These are phyloP conservation scores for Pseudopyrenochaeta lycopersici DNA, from an alignment of 2,329 filamentous ascomycete genomes.

Conservation along the genomic window DNA sequence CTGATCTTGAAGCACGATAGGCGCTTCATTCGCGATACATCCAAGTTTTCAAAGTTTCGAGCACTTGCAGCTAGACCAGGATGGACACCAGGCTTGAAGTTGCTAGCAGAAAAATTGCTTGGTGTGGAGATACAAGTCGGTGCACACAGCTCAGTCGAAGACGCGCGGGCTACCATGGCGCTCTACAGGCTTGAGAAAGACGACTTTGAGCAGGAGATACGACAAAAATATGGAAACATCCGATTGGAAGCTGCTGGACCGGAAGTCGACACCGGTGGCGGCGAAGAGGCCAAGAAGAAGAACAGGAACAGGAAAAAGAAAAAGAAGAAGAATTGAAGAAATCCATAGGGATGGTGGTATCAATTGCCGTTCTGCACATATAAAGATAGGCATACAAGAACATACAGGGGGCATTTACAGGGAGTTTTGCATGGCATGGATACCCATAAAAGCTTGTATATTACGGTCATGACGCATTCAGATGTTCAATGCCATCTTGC, in stretches of 20 bases:
- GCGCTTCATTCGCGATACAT: slow-evolving; percentile 84
- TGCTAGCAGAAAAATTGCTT: slow-evolving; percentile 65
- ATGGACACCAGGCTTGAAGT: slow-evolving; percentile 72
- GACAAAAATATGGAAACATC: slow-evolving; percentile 64
- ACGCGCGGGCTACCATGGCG: slow-evolving; percentile 90
- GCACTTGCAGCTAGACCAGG: slow-evolving; percentile 68
- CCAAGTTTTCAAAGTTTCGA: slow-evolving; percentile 77
- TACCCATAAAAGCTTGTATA: slow-evolving; percentile 25
- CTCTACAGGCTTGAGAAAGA: slow-evolving; percentile 85
- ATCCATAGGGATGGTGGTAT: background rate
- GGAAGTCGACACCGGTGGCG: slow-evolving; percentile 29
- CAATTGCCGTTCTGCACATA: background rate
- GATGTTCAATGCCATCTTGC: background rate
- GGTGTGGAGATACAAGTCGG: slow-evolving; percentile 68
- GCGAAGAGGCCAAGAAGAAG: slow-evolving; percentile 39
- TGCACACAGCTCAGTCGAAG: slow-evolving; percentile 71
- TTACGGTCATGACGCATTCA: background rate
- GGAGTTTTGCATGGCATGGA: slow-evolving; percentile 27
- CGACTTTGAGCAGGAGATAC: slow-evolving; percentile 83
- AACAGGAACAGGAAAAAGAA: slow-evolving; percentile 50
- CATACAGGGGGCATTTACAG: slow-evolving; percentile 19
- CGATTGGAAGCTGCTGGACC: slow-evolving; percentile 30
- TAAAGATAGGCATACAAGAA: background rate
- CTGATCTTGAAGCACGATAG: slow-evolving; percentile 81
- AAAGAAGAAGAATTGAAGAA: slow-evolving; percentile 40